A percentile compares a stretch with the other conserved stretches of the same genome.
phyloP scores from a whole-genome alignment of 2,329 filamentous ascomycete genomes.

The Aspergillus ustus region DNA sequence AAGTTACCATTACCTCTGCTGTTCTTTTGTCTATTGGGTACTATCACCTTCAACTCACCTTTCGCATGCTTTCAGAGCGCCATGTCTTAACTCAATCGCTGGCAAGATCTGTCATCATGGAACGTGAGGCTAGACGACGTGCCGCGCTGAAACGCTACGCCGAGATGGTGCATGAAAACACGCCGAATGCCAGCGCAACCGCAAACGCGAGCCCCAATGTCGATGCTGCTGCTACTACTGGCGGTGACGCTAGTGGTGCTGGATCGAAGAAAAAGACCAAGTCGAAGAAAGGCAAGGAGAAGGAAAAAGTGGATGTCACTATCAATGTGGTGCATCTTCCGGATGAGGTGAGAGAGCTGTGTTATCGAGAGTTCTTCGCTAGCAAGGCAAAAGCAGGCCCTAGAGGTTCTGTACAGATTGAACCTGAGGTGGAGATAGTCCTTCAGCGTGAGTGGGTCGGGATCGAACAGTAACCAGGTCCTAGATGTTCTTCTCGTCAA shows the following conservation, averaged over 20 bases:
- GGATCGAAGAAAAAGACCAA: not conserved
- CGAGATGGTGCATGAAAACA: not conserved
- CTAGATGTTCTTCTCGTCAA: not conserved
- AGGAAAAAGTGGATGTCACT: not conserved
- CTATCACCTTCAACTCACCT: slow-evolving; percentile 24
- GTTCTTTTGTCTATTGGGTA: slow-evolving; percentile 36
- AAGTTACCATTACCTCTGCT: slow-evolving; percentile 29
- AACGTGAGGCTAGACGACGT: slow-evolving; percentile 36
- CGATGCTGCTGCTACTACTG: not conserved
- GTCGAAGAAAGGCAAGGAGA: not conserved
- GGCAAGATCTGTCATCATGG: slow-evolving; percentile 28
- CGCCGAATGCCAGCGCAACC: not conserved
- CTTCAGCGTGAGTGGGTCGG: slow-evolving; percentile 27
- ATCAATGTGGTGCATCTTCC: slow-evolving; percentile 1
- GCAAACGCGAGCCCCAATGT: not conserved
- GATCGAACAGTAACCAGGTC: not conserved
- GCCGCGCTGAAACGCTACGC: slow-evolving; percentile 24
- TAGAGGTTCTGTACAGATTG: not conserved
- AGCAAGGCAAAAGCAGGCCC: not conserved
- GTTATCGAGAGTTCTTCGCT: slow-evolving; percentile 28
- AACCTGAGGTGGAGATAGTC: slow-evolving; percentile 12
- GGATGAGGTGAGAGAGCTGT: slow-evolving; percentile 23
- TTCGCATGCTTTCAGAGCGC: slow-evolving; percentile 25
- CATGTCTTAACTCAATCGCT: slow-evolving; percentile 22
- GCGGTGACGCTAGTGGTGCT: not conserved